Percentiles rank a stretch among this genome's conserved stretches.
These are phyloP conservation scores for Lepidopterella palustris DNA, from an alignment of 495 filamentous ascomycete species.

Conservation along the genomic window DNA sequence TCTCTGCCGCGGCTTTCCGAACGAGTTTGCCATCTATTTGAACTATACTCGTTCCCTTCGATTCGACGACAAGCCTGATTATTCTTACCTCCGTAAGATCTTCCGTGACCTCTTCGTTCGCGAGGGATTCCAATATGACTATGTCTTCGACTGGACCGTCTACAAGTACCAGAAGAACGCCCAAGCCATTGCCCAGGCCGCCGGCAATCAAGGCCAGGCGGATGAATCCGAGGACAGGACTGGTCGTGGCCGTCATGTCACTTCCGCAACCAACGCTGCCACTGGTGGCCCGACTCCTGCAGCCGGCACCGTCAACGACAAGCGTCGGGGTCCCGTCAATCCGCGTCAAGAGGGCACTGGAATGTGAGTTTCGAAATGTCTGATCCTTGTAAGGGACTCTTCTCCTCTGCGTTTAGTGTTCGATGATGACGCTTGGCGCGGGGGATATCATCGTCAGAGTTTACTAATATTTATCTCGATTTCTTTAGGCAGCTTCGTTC, in stretches of 20 bases:
- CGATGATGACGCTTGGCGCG: slow-evolving; percentile 64
- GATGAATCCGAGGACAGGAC: slow-evolving; percentile 71
- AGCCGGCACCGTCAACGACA: slow-evolving; percentile 24
- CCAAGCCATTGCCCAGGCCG: slow-evolving; percentile 75
- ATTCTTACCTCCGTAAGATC: slow-evolving; percentile 99
- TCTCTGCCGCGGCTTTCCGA: slow-evolving; percentile 97
- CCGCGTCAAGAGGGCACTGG: slow-evolving; percentile 68
- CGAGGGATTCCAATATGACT: slow-evolving; percentile 99
- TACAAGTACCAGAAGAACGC: slow-evolving; percentile 99
- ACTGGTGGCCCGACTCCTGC: slow-evolving; percentile 56
- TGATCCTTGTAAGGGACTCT: slow-evolving; percentile 91
- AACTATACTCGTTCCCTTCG: slow-evolving; percentile 99
- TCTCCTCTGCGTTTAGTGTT: slow-evolving; percentile 81
- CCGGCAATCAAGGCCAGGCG: slow-evolving; percentile 55
- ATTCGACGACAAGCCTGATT: slow-evolving; percentile 99
- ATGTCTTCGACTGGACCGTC: slow-evolving; percentile 99
- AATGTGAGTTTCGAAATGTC: slow-evolving; percentile 90
- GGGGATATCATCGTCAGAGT: slow-evolving; percentile 52
- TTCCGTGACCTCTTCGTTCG: slow-evolving; percentile 99
- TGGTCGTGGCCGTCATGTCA: slow-evolving; percentile 46
- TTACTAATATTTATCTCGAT: slow-evolving; percentile 30
- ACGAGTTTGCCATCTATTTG: slow-evolving; percentile 99
- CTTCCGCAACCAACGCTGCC: slow-evolving; percentile 45
- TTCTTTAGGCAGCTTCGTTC: slow-evolving; percentile 41
- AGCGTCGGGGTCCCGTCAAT: slow-evolving; percentile 36